Evolutionary conservation across 768 basidiomycete species (phyloP), one percentile per base, ranked within the genome.

Genomic region (Suillus hirtellus): DNA sequence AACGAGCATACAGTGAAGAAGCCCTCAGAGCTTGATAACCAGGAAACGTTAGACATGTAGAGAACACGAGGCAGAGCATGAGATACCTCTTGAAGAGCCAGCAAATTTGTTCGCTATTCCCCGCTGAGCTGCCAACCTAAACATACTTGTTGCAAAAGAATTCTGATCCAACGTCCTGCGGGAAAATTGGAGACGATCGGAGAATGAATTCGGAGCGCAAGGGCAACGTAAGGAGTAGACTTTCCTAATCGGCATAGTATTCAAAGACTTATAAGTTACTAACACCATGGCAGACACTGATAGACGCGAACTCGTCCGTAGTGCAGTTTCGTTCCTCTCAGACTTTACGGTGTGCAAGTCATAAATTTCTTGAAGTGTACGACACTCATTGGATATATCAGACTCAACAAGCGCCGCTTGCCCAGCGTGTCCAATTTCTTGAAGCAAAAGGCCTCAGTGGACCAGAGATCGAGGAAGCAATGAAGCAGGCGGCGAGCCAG

Each of bases 361-460:
- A 44, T 11, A 17, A 12, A 27, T 35, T 4, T 56, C 9, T 46
- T n/a, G 6, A 60, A 8, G 3, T 42, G 27, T 4, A 11, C 2
- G 62, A 19, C 21, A 60, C 61, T 70, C 64, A 66, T 66, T 59
- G 34, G 31, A 59, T 17, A 2, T 56, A 19, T 47, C 67, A 96
- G 94, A 82, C 90, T 0, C 88, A 90, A 70, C 79, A 87, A 42
- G 92, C 95, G 3, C 82, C 94, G 1, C 77, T 96, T 35, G 82
- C 90, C 1, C 93, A 96, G 73, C 87, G 92, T 59, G 84, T 99
- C 53, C 89, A 93, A 66, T 99, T 99, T 79, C 84, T 99, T n/a
- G 90, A 97, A 70, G 89, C 93, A 7, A 98, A 99, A 75, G 97
- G 97, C 2, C 80, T 99, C 40, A 89, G 88, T 0, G 81, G 82